Evolutionary conservation across 768 basidiomycete species (phyloP).

Genomic region (Cyathus striatus): DNA sequence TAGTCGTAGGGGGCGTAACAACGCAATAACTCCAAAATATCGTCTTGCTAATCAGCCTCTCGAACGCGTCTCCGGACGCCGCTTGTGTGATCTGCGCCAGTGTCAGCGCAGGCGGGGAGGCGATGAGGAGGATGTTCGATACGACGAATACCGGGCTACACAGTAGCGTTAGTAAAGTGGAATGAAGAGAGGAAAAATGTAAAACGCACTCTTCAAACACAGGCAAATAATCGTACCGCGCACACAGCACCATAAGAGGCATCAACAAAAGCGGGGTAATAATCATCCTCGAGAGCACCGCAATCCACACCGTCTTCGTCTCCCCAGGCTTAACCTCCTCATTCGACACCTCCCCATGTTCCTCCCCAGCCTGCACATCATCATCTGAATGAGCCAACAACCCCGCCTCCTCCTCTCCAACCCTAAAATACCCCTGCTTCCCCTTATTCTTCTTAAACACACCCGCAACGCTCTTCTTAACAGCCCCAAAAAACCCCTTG

Average conservation of each 20-base stretch:
- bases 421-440: constrained; percentile 1
- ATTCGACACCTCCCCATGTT: constrained; percentile 2
- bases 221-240: constrained; percentile 49
- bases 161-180: constrained; percentile 2
- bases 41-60: constrained; percentile 84
- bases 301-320: constrained; percentile 76
- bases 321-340: constrained; percentile 50
- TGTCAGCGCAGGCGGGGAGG: constrained; percentile 69
- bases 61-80: constrained; percentile 82
- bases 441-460: not conserved
- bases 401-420: not conserved
- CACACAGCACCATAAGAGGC: constrained; percentile 66
- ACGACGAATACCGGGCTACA: constrained; percentile 82
- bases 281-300: constrained; percentile 84
- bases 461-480: constrained; percentile 2
- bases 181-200: not conserved
- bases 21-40: constrained; percentile 93
- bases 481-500: not conserved
- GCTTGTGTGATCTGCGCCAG: constrained; percentile 77
- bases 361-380: constrained; percentile 1
- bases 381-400: constrained; percentile 1
- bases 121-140: constrained; percentile 76
- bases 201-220: constrained; percentile 73
- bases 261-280: constrained; percentile 75
- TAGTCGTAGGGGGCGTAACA: constrained; percentile 81